These are phyloP conservation scores for Solanum piurae DNA, from an alignment of 257 asterid species.

Conservation along the genomic window DNA sequence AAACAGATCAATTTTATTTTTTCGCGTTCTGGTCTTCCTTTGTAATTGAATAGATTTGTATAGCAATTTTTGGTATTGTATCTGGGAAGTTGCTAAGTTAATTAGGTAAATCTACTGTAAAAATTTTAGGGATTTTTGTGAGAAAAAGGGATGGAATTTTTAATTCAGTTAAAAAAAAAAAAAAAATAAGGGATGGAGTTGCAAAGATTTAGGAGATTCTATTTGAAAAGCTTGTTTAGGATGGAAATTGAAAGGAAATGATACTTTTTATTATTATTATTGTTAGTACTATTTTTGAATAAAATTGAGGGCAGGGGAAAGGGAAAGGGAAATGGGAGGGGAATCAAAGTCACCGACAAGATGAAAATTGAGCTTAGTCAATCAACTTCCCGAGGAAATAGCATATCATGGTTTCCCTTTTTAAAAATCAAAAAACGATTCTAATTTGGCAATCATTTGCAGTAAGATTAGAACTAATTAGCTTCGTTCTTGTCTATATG, in stretches of 20 bases:
- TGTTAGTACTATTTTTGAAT: background rate
- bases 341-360: background rate
- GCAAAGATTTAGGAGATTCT: background rate
- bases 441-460: background rate
- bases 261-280: background rate
- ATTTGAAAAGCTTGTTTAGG: background rate
- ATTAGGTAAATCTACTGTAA: background rate
- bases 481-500: background rate
- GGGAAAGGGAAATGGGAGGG: background rate
- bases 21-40: background rate
- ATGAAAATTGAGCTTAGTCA: background rate
- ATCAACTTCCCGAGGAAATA: background rate
- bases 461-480: background rate
- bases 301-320: background rate
- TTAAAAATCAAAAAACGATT: background rate
- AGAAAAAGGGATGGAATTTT: background rate
- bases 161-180: too few relatives aligned
- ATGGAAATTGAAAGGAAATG: background rate
- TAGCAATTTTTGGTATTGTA: background rate
- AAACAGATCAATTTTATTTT: background rate
- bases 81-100: background rate
- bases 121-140: background rate
- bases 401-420: background rate
- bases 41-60: background rate
- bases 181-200: too few relatives aligned